Evolutionary conservation across 305 asterid species (phyloP).

Genomic region (Stenogyne calaminthoides): DNA sequence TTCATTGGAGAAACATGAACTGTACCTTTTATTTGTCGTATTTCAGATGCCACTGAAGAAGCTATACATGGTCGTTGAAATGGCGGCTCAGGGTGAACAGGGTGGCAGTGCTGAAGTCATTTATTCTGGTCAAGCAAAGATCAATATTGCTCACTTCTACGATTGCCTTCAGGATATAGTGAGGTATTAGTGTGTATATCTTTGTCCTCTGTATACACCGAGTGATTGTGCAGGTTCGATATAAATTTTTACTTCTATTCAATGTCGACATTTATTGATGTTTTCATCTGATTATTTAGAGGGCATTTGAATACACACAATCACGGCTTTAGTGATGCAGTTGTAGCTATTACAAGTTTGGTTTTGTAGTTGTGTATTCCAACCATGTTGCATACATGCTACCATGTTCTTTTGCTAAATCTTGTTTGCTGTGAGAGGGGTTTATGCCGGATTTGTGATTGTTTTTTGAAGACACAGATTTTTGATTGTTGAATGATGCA

Average conservation of each 20-base stretch:
- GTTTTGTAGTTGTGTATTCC: slow-evolving; percentile 21
- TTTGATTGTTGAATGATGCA: neutral
- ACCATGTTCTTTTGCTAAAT: neutral
- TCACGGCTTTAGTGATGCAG: slow-evolving; percentile 16
- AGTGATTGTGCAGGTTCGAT: neutral
- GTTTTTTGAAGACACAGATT: too few species aligned
- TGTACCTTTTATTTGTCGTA: slow-evolving; percentile 16
- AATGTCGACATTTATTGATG: neutral
- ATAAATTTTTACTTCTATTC: neutral
- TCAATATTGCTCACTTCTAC: slow-evolving; percentile 68
- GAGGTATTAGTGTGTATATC: slow-evolving; percentile 45
- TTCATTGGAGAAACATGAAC: neutral
- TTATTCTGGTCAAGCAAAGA: slow-evolving; percentile 79
- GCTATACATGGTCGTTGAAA: slow-evolving; percentile 84
- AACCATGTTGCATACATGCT: neutral
- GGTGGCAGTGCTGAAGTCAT: slow-evolving; percentile 91
- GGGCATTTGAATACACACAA: slow-evolving; percentile 10
- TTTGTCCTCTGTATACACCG: slow-evolving; percentile 1
- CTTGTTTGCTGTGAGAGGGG: neutral
- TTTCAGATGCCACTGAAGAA: slow-evolving; percentile 88
- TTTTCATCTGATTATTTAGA: slow-evolving; percentile 24
- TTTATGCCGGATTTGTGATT: neutral
- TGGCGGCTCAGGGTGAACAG: slow-evolving; percentile 95
- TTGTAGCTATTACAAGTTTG: slow-evolving; percentile 12
- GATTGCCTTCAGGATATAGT: slow-evolving; percentile 83